Percentiles rank a stretch among this genome's conserved stretches.
phyloP scores from a whole-genome alignment of 2,329 filamentous ascomycete species.

The Colletotrichum horii region DNA sequence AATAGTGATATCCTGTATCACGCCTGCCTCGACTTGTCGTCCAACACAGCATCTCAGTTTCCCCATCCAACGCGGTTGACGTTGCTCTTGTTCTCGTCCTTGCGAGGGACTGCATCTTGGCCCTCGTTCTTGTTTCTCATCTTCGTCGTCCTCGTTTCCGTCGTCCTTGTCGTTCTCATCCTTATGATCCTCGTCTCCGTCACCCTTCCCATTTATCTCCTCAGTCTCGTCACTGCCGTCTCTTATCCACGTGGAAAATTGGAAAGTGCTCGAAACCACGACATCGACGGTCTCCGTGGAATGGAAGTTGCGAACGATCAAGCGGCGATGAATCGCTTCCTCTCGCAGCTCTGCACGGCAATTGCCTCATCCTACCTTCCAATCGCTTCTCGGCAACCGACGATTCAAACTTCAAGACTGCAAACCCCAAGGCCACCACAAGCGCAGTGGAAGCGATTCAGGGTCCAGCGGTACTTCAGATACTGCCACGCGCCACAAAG shows the following conservation, averaged over 20 bases:
- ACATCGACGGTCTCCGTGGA: not conserved
- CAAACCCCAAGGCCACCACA: not conserved
- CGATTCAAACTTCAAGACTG: not conserved
- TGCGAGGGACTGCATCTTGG: not conserved
- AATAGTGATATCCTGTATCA: not conserved
- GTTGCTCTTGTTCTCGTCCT: not conserved
- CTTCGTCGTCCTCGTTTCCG: too few relatives aligned
- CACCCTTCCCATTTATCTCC: too few relatives aligned
- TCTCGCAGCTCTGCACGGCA: fast-evolving
- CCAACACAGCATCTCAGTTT: not conserved
- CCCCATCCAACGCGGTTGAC: not conserved
- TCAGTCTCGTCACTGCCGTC: not conserved
- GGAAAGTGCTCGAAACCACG: not conserved
- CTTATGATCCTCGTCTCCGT: too few relatives aligned
- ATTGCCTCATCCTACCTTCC: fast-evolving
- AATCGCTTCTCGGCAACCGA: not conserved
- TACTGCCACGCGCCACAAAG: not conserved
- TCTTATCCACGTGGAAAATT: too few relatives aligned
- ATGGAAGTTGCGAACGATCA: not conserved
- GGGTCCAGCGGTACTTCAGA: not conserved
- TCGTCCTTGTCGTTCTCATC: too few relatives aligned
- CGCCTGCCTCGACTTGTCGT: not conserved
- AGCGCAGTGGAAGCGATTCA: not conserved
- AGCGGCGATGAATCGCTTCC: not conserved
- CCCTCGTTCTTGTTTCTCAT: not conserved